Base-by-base conservation (phyloP, 2,329 filamentous ascomycete species). In the Davidsoniella neocaledoniae region DNA sequence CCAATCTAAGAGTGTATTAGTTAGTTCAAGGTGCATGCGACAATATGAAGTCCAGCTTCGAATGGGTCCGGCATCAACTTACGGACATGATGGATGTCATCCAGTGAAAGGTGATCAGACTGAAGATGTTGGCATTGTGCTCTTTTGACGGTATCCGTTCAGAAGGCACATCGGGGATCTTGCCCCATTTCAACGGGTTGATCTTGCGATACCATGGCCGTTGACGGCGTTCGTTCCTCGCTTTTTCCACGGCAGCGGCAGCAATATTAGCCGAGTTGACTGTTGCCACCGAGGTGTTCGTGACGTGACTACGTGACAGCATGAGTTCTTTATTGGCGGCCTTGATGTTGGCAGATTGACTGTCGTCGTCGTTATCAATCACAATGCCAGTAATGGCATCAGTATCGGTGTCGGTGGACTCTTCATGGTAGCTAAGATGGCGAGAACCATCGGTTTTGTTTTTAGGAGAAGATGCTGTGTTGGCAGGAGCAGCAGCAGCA, bases 61-160 rank as follows among this genome's bases (percentile, higher is more conserved):
- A 1, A 33, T 33, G 12, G 29, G 8, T 33, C 5, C 9, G 8
- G 17, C 5, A 9, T 25, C 5, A 21, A 68, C 75, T 66, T 63
- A 82, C 81, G 55, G 66, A 72, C 88, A 96, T 96, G 50, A 96
- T 61, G 1, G 86, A 81, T 0, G 79, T 78, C 72, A 95, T 90
- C 90, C 90, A 96, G 62, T 86, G 77, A 60, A 94, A 96, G 3
- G 81, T 82, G 19, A 94, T 62, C 51, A 71, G 62, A 65, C 85
- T 94, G 55, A 91, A 73, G 59, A 87, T 81, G 2, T 74, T 68
- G 4, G 88, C 88, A 3, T 68, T 71, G 60, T 86, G 71, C 65
- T 95, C 88, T 54, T 74, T 75, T 5, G 77, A 87, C 0, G 70
- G 62, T 5, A 57, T 58, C 50, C 69, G 68, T 57, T 70, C 68